Evolutionary conservation across 345 rosid genomes (phyloP).

Genomic region (Kernera saxatilis): DNA sequence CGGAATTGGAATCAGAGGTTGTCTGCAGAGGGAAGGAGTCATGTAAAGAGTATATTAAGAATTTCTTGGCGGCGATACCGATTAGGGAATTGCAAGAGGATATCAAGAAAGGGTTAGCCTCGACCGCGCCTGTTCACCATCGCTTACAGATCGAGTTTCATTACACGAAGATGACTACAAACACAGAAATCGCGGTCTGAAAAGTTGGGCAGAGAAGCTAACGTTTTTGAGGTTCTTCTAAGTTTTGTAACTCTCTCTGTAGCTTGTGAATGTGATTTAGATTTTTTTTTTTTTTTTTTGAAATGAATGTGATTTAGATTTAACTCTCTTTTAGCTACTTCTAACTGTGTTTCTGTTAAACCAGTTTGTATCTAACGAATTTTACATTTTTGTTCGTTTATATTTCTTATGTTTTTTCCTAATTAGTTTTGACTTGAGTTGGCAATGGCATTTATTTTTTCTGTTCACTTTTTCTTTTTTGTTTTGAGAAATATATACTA

Average conservation of each 20-base stretch:
- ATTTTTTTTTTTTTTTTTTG: no score
- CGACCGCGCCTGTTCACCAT: slow-evolving; percentile 56
- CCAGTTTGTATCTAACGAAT: background rate
- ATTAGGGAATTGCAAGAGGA: slow-evolving; percentile 54
- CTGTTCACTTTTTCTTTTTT: no score
- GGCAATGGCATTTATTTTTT: no score
- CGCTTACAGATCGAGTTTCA: slow-evolving; percentile 65
- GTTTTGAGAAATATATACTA: no score
- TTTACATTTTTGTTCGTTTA: background rate
- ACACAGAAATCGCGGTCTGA: background rate
- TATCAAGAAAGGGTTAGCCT: slow-evolving; percentile 52
- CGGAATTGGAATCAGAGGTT: slow-evolving; percentile 9
- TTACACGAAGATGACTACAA: slow-evolving; percentile 33
- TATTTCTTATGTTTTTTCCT: no score
- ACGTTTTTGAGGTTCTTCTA: slow-evolving; percentile 10
- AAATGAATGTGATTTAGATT: slow-evolving; percentile 13
- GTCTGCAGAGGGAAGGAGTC: slow-evolving; percentile 45
- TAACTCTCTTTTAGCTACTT: background rate
- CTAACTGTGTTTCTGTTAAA: background rate
- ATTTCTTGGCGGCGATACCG: slow-evolving; percentile 64
- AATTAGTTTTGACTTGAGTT: no score
- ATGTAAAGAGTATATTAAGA: slow-evolving; percentile 67
- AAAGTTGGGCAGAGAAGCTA: slow-evolving; percentile 2
- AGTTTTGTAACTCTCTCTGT: background rate
- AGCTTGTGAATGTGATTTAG: slow-evolving; percentile 17